Conservation (phyloP, 768 basidiomycete genomes). For the Tricholoma flavovirens region DNA sequence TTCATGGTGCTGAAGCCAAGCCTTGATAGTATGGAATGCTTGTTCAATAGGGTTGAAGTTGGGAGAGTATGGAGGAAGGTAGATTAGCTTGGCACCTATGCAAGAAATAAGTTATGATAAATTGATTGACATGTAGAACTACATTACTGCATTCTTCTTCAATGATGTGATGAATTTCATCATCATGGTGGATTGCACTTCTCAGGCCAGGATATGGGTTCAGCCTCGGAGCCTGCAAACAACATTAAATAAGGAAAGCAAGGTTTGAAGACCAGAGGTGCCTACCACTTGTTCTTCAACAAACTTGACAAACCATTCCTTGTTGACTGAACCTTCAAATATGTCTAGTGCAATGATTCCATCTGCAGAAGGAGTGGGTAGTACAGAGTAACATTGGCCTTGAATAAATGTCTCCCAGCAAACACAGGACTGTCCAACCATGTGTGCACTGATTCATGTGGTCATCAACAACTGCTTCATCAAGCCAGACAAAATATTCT, state of each 20-base stretch:
- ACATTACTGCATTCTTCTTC: neutral
- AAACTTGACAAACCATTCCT: constrained; percentile 1
- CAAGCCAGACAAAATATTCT: constrained; percentile 19
- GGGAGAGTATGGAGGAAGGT: neutral
- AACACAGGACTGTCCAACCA: neutral
- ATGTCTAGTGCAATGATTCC: neutral
- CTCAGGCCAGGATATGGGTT: neutral
- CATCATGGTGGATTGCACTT: neutral
- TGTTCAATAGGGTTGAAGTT: neutral
- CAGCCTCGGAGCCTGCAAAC: neutral
- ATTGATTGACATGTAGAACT: neutral
- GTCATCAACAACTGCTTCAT: constrained; percentile 12
- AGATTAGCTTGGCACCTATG: neutral
- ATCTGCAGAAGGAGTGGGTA: neutral
- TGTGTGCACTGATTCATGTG: too few relatives aligned
- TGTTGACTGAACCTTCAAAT: neutral
- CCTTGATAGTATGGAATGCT: neutral
- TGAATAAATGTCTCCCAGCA: neutral
- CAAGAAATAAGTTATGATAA: neutral
- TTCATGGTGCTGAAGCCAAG: neutral
- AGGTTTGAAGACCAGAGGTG: neutral
- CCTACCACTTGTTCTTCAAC: neutral
- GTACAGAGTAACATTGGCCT: neutral
- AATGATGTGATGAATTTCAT: neutral
- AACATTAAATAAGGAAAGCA: neutral